Evolutionary conservation across 1,139 yeast species (phyloP), one percentile per base, ranked within the genome.

Genomic region (Suhomyces anneliseae): DNA sequence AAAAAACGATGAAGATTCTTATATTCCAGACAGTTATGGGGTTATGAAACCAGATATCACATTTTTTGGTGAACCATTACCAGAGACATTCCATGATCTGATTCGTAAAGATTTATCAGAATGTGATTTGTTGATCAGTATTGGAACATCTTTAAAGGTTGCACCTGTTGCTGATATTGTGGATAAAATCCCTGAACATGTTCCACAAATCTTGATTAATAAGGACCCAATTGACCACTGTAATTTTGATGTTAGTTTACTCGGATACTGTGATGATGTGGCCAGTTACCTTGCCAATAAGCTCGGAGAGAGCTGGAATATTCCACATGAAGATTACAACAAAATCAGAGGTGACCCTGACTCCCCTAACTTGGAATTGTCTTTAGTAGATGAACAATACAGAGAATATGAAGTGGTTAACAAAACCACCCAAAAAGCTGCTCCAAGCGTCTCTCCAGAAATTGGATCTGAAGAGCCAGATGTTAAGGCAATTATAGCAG

Each of bases 41-140:
- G 93, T 90, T 6, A 78, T 89, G 76, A 92, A 93, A 62, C 99
- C 99, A 0, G 97, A 93, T 64, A 92, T 93, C 49, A 92, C 97
- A 0, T 93, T 93, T 61, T 93, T 93, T 59, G 97, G 97, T 7
- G 98, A 93, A 62, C 82, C 85, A 11, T 73, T 93, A 47, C 97
- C 98, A 9, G 46, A 74, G n/a, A 66, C 76, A 45, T 90, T 87
- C 59, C 93, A 89, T 55, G 79, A 79, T 42, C 69, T 79, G 27
- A 77, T 88, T 36, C 74, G 76, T 36, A 68, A 74, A 40, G 93
- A 86, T 59, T 72, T 85, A 14, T 50, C 45, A 14, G 53, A 56
- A 29, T 90, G 97, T 68, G 98, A 93, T 67, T 70, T 93, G 47
- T 68, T 93, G 39, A 78, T 93, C 7, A 87, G 96, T 64, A 84